Percentiles rank a stretch among this genome's conserved stretches.
Evolutionary conservation across 768 basidiomycete species (phyloP).

Genomic region (Postia placenta): DNA sequence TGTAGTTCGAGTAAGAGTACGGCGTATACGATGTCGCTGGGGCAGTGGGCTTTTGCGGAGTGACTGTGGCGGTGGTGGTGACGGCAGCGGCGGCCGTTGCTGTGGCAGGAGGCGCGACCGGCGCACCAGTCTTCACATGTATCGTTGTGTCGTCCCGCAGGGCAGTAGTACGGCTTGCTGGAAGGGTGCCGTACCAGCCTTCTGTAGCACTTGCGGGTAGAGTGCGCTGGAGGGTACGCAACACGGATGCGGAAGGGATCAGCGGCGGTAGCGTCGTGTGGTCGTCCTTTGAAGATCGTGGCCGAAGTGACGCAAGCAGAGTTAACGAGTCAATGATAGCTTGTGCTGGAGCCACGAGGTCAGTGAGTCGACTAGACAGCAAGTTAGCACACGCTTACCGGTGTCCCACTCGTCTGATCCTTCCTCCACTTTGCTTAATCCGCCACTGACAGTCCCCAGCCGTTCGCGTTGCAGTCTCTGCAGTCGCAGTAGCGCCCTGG

Average conservation of each 20-base stretch:
- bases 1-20: conserved; percentile 23
- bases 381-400: conserved; percentile 40
- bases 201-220: conserved; percentile 51
- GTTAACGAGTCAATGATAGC: conserved; percentile 66
- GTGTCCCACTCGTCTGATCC: conserved; percentile 81
- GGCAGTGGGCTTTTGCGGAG: conserved; percentile 23
- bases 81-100: conserved; percentile 27
- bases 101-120: conserved; percentile 17
- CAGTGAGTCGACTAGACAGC: neutral
- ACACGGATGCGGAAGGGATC: conserved; percentile 53
- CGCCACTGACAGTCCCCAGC: conserved; percentile 40
- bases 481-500: conserved; percentile 54
- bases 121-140: conserved; percentile 42
- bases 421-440: conserved; percentile 42
- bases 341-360: conserved; percentile 37
- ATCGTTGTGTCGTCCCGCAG: conserved; percentile 73
- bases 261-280: conserved; percentile 38
- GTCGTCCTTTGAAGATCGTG: conserved; percentile 43
- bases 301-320: conserved; percentile 64
- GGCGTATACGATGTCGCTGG: conserved; percentile 22
- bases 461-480: conserved; percentile 61
- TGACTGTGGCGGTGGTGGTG: conserved; percentile 22
- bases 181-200: conserved; percentile 75
- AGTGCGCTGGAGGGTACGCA: conserved; percentile 69
- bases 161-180: conserved; percentile 47